A percentile compares a stretch with the other conserved stretches of the same genome.
These are phyloP conservation scores for Pichia exigua DNA, from an alignment of 805 yeast species.

Conservation along the genomic window DNA sequence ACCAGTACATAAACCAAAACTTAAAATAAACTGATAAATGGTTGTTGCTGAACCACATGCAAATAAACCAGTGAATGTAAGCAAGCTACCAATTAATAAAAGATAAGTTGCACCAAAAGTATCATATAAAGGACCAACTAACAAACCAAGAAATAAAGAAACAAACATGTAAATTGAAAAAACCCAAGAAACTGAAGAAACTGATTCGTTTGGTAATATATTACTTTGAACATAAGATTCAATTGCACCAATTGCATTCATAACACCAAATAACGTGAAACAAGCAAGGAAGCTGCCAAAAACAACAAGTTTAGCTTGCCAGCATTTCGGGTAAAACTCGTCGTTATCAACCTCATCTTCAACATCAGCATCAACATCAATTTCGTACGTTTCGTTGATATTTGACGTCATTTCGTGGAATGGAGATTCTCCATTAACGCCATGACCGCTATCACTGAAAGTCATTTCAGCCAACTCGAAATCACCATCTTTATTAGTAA, in stretches of 20 bases:
- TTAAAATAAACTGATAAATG: slow-evolving; percentile 53
- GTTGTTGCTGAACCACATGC: slow-evolving; percentile 47
- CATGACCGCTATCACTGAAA: neutral
- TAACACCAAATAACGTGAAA: slow-evolving; percentile 43
- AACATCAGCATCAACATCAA: neutral
- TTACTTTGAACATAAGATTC: slow-evolving; percentile 52
- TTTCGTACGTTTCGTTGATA: neutral
- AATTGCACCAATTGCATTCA: slow-evolving; percentile 55
- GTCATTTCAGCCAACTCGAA: neutral
- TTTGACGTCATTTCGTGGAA: neutral
- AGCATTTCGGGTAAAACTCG: slow-evolving; percentile 46
- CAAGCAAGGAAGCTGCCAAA: slow-evolving; percentile 52
- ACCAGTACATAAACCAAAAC: slow-evolving; percentile 51
- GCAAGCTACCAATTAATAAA: slow-evolving; percentile 35
- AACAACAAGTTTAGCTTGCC: slow-evolving; percentile 44
- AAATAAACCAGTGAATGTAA: slow-evolving; percentile 46
- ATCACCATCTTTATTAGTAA: neutral
- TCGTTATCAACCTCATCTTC: slow-evolving; percentile 18
- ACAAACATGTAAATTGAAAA: slow-evolving; percentile 51
- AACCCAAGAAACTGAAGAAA: slow-evolving; percentile 57
- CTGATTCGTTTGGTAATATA: slow-evolving; percentile 38
- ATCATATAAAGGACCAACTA: slow-evolving; percentile 50
- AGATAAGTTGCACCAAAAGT: slow-evolving; percentile 46
- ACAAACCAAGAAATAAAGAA: slow-evolving; percentile 33
- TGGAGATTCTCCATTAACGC: neutral